Evolutionary conservation across 768 basidiomycete genomes (phyloP).

Genomic region (Vararia minispora): DNA sequence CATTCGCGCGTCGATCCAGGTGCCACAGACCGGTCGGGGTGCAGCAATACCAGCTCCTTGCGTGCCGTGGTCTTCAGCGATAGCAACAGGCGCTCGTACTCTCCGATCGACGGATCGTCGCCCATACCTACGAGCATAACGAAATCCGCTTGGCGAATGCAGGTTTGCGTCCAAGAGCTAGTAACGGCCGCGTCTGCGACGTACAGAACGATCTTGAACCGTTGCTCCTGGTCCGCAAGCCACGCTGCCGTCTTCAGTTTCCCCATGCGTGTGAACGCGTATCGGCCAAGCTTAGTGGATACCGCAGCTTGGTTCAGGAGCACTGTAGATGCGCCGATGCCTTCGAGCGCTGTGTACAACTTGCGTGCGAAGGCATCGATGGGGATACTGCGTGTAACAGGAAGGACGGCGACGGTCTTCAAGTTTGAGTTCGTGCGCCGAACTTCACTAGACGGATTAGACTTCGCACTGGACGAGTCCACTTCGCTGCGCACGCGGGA

Average conservation of each 20-base stretch:
- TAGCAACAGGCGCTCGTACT: conserved; percentile 86
- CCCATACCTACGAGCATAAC: conserved; percentile 93
- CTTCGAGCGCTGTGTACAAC: conserved; percentile 78
- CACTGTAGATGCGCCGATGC: conserved; percentile 86
- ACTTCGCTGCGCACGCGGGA: conserved; percentile 82
- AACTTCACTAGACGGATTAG: conserved; percentile 43
- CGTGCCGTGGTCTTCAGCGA: conserved; percentile 98
- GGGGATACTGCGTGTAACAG: conserved; percentile 78
- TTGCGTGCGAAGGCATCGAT: conserved; percentile 85
- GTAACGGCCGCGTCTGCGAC: conserved; percentile 93
- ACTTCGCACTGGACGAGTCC: conserved; percentile 42
- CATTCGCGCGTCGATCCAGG: conserved; percentile 93
- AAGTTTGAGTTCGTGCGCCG: conserved; percentile 78
- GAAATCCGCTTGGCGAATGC: conserved; percentile 93
- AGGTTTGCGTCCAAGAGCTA: conserved; percentile 97
- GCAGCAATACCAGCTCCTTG: conserved; percentile 90
- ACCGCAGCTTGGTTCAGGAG: conserved; percentile 92
- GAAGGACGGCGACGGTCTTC: conserved; percentile 90
- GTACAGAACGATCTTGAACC: conserved; percentile 88
- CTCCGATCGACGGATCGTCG: conserved; percentile 82
- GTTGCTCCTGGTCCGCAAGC: conserved; percentile 93
- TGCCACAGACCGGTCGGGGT: conserved; percentile 79
- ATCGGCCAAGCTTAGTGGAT: conserved; percentile 82
- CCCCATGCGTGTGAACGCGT: conserved; percentile 94
- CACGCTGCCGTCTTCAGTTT: conserved; percentile 92